These are phyloP conservation scores for Hypoxylon trugodes DNA, from an alignment of 495 filamentous ascomycete genomes.

Conservation along the genomic window DNA sequence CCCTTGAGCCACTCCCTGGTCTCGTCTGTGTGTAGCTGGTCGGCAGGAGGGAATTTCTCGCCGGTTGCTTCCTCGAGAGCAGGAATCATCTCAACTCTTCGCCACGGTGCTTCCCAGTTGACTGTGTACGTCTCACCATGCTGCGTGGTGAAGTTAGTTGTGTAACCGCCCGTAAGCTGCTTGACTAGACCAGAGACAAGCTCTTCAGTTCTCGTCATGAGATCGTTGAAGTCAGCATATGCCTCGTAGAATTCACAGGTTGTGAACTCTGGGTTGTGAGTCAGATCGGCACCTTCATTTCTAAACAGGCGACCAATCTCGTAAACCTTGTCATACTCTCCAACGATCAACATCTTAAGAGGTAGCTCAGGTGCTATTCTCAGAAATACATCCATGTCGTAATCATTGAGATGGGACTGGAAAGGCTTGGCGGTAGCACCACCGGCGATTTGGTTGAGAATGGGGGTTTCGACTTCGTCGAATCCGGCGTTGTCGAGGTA, in stretches of 20 bases:
- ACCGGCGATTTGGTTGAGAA: conserved; percentile 95
- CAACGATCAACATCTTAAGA: conserved; percentile 95
- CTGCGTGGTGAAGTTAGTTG: conserved; percentile 83
- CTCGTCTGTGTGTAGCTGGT: conserved; percentile 88
- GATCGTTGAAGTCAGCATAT: conserved; percentile 90
- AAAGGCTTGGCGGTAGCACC: conserved; percentile 97
- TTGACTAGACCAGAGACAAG: conserved; percentile 93
- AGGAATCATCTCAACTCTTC: conserved; percentile 94
- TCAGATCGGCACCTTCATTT: conserved; percentile 95
- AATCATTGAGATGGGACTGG: conserved; percentile 92
- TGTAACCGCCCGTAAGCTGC: conserved; percentile 82
- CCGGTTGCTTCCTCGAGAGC: conserved; percentile 88
- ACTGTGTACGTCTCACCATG: conserved; percentile 84
- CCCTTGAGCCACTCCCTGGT: conserved; percentile 85
- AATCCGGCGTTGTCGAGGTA: conserved; percentile 89
- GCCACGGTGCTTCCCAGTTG: conserved; percentile 97
- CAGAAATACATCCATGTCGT: conserved; percentile 92
- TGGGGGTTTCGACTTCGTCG: conserved; percentile 95
- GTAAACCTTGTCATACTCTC: conserved; percentile 90
- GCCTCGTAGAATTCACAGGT: conserved; percentile 98
- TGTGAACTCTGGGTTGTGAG: conserved; percentile 99
- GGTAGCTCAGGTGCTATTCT: conserved; percentile 93
- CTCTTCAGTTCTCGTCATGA: conserved; percentile 94
- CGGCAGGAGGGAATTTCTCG: conserved; percentile 89
- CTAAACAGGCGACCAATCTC: conserved; percentile 92